Evolutionary conservation across 164 flowering plant genomes (phyloP).

Genomic region (Vitis amurensis): DNA sequence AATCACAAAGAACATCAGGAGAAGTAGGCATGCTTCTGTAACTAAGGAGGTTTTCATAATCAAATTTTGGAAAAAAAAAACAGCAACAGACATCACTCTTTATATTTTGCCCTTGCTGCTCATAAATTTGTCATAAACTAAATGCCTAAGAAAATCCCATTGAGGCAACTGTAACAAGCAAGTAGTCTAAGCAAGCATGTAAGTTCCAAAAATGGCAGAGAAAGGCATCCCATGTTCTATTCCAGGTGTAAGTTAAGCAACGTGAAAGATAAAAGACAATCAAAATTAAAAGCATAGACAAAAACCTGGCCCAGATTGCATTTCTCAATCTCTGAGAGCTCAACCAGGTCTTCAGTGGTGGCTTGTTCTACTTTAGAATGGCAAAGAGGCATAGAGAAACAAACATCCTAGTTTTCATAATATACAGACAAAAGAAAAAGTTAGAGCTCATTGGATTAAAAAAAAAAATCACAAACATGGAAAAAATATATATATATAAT

Average conservation of each 20-base stretch:
- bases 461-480: not conserved
- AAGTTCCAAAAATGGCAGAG: not conserved
- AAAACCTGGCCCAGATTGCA: constrained; percentile 81
- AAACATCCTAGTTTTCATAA: constrained; percentile 50
- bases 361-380: constrained; percentile 68
- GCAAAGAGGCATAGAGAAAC: constrained; percentile 91
- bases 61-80: too few species aligned
- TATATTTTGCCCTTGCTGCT: too few species aligned
- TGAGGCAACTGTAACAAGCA: too few species aligned
- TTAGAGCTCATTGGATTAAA: not conserved
- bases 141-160: too few species aligned
- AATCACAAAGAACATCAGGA: not conserved
- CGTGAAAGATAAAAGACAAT: not conserved
- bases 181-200: not conserved
- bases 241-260: not conserved
- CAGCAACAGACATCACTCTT: too few species aligned
- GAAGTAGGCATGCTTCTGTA: too few species aligned
- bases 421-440: not conserved
- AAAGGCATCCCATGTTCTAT: not conserved
- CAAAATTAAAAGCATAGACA: constrained; percentile 5
- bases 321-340: constrained; percentile 93
- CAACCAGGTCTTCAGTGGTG: constrained; percentile 78
- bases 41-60: too few species aligned
- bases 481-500: too few species aligned
- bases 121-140: too few species aligned